Conservation (phyloP, 176 grass and related monocot genomes). For the Oryza brachyantha region DNA sequence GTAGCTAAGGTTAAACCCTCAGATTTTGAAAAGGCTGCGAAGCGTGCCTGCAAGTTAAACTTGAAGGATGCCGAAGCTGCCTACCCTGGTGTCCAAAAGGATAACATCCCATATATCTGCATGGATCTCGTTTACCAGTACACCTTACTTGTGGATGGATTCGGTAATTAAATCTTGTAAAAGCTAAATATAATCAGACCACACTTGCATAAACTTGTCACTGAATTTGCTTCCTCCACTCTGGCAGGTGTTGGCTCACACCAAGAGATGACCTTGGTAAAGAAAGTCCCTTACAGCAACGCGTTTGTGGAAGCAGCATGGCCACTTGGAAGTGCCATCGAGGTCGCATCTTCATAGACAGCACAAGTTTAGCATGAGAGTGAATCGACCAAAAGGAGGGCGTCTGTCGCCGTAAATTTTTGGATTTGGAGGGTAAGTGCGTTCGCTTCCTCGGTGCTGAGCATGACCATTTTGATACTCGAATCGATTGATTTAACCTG, state of each 20-base stretch:
- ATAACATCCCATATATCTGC: conserved; percentile 85
- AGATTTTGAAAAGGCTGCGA: conserved; percentile 77
- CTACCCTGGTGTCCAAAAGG: conserved; percentile 54
- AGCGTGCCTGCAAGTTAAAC: conserved; percentile 70
- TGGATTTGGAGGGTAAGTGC: conserved; percentile 16
- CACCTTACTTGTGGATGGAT: conserved; percentile 84
- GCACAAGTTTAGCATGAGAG: conserved; percentile 13
- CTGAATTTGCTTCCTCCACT: not conserved
- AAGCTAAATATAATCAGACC: not conserved
- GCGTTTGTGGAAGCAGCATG: conserved; percentile 87
- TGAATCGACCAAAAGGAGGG: not conserved
- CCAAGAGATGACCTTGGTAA: conserved; percentile 93
- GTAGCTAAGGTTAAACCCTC: conserved; percentile 71
- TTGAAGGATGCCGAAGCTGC: conserved; percentile 57
- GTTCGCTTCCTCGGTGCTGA: not conserved
- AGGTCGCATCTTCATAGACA: conserved; percentile 81
- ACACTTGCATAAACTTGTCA: not conserved
- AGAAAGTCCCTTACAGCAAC: conserved; percentile 76
- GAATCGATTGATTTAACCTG: conserved; percentile 12
- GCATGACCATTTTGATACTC: conserved; percentile 23
- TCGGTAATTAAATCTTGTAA: too few species aligned
- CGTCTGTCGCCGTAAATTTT: conserved; percentile 15
- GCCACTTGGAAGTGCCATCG: conserved; percentile 96
- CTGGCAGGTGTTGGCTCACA: conserved; percentile 60
- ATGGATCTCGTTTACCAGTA: conserved; percentile 98